Conservation (phyloP, 2,329 filamentous ascomycete genomes). For the Fusarium foetens region DNA sequence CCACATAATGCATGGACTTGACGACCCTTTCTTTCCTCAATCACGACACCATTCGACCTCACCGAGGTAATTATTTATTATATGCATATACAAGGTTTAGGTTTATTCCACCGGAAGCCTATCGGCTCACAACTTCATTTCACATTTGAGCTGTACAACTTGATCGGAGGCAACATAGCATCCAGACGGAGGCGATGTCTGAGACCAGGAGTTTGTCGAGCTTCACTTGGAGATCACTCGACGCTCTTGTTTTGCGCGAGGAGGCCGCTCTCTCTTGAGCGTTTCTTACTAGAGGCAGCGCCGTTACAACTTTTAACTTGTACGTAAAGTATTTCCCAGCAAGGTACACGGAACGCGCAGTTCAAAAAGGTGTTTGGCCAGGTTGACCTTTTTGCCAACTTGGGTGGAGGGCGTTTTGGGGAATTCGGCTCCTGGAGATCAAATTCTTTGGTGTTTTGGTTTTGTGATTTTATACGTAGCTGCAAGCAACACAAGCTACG, state of each 20-base stretch:
- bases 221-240: slow-evolving; percentile 13
- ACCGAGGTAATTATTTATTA: slow-evolving; percentile 28
- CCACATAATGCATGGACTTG: slow-evolving; percentile 19
- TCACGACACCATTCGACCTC: slow-evolving; percentile 9
- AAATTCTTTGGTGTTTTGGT: slow-evolving; percentile 46
- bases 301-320: slow-evolving; percentile 43
- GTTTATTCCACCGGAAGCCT: slow-evolving; percentile 26
- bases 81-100: slow-evolving; percentile 39
- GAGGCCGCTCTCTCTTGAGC: slow-evolving; percentile 9
- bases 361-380: slow-evolving; percentile 58
- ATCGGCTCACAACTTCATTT: slow-evolving; percentile 34
- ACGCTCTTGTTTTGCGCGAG: slow-evolving; percentile 27
- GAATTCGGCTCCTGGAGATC: slow-evolving; percentile 41
- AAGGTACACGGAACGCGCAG: slow-evolving; percentile 52
- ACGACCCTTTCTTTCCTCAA: slow-evolving; percentile 40
- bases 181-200: slow-evolving; percentile 38
- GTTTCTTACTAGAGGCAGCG: slow-evolving; percentile 17
- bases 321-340: slow-evolving; percentile 53
- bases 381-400: slow-evolving; percentile 41
- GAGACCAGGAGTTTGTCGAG: slow-evolving; percentile 29
- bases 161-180: slow-evolving; percentile 37
- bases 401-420: slow-evolving; percentile 42
- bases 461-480: slow-evolving; percentile 38
- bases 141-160: slow-evolving; percentile 46
- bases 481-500: slow-evolving; percentile 46